These are phyloP conservation scores for Euphorbia tirucalli DNA, from an alignment of 345 rosid genomes.

Conservation along the genomic window DNA sequence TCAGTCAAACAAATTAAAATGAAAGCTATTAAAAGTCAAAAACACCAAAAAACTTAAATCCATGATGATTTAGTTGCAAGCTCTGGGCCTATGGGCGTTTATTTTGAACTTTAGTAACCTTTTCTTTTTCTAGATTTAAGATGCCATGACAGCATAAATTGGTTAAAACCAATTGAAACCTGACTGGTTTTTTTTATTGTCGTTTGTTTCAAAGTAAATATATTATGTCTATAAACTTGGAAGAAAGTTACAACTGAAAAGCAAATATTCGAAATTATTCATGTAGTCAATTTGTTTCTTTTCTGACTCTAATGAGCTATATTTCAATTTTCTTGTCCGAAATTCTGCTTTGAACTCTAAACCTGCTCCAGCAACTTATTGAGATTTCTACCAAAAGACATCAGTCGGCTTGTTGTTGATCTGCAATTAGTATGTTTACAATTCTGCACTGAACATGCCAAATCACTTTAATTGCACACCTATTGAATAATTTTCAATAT, in stretches of 20 bases:
- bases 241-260: background rate
- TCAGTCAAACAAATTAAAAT: background rate
- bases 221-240: background rate
- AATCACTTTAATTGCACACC: background rate
- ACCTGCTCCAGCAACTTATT: background rate
- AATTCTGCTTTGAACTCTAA: background rate
- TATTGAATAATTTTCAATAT: background rate
- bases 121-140: background rate
- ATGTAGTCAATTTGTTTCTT: background rate
- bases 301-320: background rate
- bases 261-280: background rate
- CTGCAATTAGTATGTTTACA: background rate
- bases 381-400: background rate
- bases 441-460: background rate
- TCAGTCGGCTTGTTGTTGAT: background rate
- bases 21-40: background rate
- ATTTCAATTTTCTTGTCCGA: background rate
- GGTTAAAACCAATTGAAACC: background rate
- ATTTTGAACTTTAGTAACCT: background rate
- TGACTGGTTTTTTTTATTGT: background rate
- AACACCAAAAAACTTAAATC: background rate
- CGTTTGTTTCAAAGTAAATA: background rate
- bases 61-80: background rate
- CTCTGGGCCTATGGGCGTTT: background rate
- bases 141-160: background rate